Conservation (phyloP, 139 green algal genomes). For the Chlorella ohadii region DNA sequence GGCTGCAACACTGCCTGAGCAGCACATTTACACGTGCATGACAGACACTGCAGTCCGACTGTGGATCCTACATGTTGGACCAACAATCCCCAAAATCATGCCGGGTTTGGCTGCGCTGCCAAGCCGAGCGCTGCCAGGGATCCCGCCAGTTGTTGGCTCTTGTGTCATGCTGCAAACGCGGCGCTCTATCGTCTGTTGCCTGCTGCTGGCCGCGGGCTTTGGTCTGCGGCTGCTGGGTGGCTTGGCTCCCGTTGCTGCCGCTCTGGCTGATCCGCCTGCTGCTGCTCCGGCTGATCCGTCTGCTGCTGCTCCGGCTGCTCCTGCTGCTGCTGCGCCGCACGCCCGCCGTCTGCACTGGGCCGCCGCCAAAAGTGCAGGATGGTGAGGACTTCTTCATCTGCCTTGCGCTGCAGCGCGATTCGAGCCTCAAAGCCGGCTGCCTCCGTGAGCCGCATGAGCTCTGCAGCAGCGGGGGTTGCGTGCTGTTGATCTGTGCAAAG, state of each 20-base stretch:
- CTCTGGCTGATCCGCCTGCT: background rate
- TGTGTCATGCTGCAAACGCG: no score
- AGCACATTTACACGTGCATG: no score
- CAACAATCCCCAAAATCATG: no score
- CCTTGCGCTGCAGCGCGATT: conserved; percentile 54
- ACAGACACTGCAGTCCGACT: no score
- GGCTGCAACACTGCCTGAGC: no score
- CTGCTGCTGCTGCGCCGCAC: background rate
- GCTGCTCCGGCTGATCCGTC: background rate
- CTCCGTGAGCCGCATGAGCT: conserved; percentile 28
- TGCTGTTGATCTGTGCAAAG: no score
- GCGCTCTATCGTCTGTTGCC: no score
- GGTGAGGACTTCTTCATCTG: conserved; percentile 75
- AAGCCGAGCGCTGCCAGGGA: no score
- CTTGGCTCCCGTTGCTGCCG: background rate
- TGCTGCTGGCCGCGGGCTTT: background rate
- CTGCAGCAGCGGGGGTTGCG: background rate
- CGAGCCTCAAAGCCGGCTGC: conserved; percentile 36
- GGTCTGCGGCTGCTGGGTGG: background rate
- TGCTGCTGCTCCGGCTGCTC: background rate
- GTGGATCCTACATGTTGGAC: no score
- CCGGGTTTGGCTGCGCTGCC: no score
- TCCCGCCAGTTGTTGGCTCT: no score
- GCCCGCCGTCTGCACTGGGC: background rate
- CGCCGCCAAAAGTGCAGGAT: conserved; percentile 62